Evolutionary conservation across 176 grass and related monocot genomes (phyloP), one percentile per base, ranked within the genome.

Genomic region (Thalia dealbata): DNA sequence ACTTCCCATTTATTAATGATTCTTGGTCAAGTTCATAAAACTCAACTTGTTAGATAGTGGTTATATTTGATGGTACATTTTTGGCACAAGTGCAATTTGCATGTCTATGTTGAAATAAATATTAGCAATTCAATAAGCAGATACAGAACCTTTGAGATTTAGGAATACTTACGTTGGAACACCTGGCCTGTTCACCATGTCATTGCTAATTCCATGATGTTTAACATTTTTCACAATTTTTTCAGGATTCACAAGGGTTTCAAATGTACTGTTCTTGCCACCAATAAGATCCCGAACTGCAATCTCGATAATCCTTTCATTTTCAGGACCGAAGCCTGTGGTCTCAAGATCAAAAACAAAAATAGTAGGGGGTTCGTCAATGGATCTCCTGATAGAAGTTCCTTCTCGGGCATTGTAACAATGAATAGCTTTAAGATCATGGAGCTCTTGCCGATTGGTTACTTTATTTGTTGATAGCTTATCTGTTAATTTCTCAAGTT

Each of bases 271-370:
- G 65, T 88, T 82, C 56, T 78, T 64, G 45, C 95, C 95, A 22
- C 93, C 95, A 69, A 67, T 76, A 66, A 90, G 74, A 97, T 93
- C 89, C 26, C 90, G 89, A 50, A 82, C 66, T 76, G 95, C 95
- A 71, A 97, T 78, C 81, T 97, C 90, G 78, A 87, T 90, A 62
- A 97, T 86, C 79, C 85, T 83, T 67, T 86, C 87, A 43, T 78
- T 43, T 43, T 67, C 77, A 16, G 85, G 73, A 67, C 74, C 82
- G 30, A 97, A 86, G 2, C 90, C 90, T 63, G 87, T 88, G 61
- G 95, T 93, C 70, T 92, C 95, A 79, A 91, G 86, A 82, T 97
- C 85, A 76, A 97, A 84, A 66, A 97, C 95, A 55, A 97, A 74
- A 76, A 97, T 88, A 63, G 87, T 91, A 77, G 83, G 90, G 79